phyloP scores from a whole-genome alignment of 2,329 filamentous ascomycete genomes.

The Chalaropsis thielavioides region DNA sequence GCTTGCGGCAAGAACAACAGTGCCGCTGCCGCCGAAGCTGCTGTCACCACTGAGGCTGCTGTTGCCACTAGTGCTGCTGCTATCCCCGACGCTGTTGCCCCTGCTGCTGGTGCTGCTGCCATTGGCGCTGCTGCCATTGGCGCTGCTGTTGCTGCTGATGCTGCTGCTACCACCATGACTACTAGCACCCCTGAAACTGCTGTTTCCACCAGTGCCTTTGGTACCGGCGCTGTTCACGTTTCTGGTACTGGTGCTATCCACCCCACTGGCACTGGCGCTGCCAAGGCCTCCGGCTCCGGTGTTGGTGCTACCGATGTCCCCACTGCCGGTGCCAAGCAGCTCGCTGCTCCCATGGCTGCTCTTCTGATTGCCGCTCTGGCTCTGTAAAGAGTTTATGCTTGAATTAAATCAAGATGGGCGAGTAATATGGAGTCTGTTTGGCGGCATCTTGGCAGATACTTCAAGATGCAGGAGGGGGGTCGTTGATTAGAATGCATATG shows the following conservation, averaged over 20 bases:
- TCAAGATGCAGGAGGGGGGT: not conserved
- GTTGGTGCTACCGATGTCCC: not conserved
- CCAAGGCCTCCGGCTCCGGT: not conserved
- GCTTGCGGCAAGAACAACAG: not conserved
- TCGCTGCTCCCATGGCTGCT: not conserved
- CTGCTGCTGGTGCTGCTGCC: not conserved
- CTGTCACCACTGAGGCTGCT: no score
- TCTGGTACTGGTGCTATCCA: not conserved
- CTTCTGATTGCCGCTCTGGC: not conserved
- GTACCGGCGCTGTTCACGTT: not conserved
- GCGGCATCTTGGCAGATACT: not conserved
- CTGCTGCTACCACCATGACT: no score
- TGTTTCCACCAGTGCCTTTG: not conserved
- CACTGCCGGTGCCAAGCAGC: not conserved
- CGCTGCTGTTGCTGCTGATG: not conserved
- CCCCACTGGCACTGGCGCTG: not conserved
- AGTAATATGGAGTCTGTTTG: not conserved
- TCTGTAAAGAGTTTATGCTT: not conserved
- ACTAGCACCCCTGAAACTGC: no score
- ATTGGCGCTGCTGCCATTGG: not conserved
- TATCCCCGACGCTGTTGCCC: not conserved
- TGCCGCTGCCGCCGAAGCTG: not conserved
- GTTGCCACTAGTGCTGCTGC: not conserved
- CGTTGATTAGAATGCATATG: not conserved
- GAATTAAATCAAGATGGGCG: not conserved